Evolutionary conservation across 2,329 filamentous ascomycete species (phyloP).

Genomic region (Aspergillus ochraceoroseus): DNA sequence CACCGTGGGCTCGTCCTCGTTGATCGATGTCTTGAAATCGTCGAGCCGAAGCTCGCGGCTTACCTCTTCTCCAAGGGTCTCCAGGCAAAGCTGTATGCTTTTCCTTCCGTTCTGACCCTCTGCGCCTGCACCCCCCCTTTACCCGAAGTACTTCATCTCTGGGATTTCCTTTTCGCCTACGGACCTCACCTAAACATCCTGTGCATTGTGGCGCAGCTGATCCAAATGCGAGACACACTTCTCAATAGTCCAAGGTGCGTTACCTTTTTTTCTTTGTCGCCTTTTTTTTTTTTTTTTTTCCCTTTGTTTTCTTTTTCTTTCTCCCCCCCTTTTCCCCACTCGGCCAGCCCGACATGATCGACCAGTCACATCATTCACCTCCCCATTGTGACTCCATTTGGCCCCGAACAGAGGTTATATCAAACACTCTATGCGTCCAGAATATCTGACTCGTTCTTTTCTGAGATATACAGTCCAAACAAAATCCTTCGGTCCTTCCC

Average conservation of each 20-base stretch:
- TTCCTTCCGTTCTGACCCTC: slow-evolving; percentile 87
- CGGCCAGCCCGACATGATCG: slow-evolving; percentile 3
- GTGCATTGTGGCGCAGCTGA: slow-evolving; percentile 91
- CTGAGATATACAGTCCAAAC: slow-evolving; percentile 62
- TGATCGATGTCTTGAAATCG: slow-evolving; percentile 84
- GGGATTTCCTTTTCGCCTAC: slow-evolving; percentile 97
- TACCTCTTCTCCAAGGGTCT: slow-evolving; percentile 83
- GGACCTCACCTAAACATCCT: slow-evolving; percentile 91
- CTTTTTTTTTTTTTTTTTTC: slow-evolving; percentile 2
- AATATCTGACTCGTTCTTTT: slow-evolving; percentile 14
- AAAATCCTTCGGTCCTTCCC: slow-evolving; percentile 87
- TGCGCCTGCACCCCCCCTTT: slow-evolving; percentile 94
- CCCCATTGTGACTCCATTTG: slow-evolving; percentile 2
- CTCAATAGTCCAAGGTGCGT: slow-evolving; percentile 74
- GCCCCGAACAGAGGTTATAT: too few species aligned
- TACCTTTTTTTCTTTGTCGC: not conserved
- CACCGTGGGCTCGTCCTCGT: slow-evolving; percentile 87
- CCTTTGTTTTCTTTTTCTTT: slow-evolving; percentile 1
- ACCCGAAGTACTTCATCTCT: slow-evolving; percentile 85
- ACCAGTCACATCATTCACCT: slow-evolving; percentile 9
- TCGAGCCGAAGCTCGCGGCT: slow-evolving; percentile 79
- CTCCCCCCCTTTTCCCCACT: slow-evolving; percentile 1
- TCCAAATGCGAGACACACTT: slow-evolving; percentile 79
- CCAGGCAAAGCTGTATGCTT: slow-evolving; percentile 91
- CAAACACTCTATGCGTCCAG: not conserved